Percentiles rank a stretch among this genome's conserved stretches.
phyloP scores from a whole-genome alignment of 352 stramenopile genomes.

The Globisporangium polare region DNA sequence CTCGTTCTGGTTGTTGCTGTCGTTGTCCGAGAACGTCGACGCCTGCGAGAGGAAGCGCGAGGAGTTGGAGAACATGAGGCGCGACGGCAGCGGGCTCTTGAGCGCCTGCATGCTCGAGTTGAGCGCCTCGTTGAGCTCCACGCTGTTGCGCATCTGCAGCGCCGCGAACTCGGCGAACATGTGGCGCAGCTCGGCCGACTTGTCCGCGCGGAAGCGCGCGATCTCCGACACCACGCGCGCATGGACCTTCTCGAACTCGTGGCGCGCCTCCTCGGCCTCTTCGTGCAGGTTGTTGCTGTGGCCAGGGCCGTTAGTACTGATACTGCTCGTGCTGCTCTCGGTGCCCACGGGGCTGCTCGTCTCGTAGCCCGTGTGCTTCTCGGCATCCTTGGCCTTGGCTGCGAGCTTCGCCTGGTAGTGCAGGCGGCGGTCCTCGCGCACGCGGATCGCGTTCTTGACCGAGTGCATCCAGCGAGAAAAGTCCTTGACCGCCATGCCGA shows the following conservation, averaged over 20 bases:
- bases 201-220: conserved; percentile 65
- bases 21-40: conserved; percentile 30
- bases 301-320: not conserved
- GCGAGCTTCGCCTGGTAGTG: conserved; percentile 77
- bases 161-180: conserved; percentile 72
- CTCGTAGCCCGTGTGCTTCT: conserved; percentile 26
- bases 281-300: conserved; percentile 30
- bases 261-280: conserved; percentile 58
- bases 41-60: conserved; percentile 39
- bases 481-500: conserved; percentile 60
- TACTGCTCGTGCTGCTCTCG: conserved; percentile 17
- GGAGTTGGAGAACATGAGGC: conserved; percentile 33
- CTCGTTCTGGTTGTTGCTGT: conserved; percentile 31
- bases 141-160: conserved; percentile 44
- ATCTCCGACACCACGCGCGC: conserved; percentile 74
- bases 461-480: conserved; percentile 73
- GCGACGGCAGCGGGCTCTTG: conserved; percentile 35
- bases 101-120: conserved; percentile 38
- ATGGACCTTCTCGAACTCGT: conserved; percentile 75
- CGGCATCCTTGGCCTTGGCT: conserved; percentile 25
- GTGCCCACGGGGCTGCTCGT: conserved; percentile 20
- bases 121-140: conserved; percentile 52
- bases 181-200: conserved; percentile 64
- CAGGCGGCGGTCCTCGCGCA: conserved; percentile 75
- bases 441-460: conserved; percentile 62